Base-by-base conservation (phyloP, 352 stramenopile genomes). In the Globisporangium uncinulatum region DNA sequence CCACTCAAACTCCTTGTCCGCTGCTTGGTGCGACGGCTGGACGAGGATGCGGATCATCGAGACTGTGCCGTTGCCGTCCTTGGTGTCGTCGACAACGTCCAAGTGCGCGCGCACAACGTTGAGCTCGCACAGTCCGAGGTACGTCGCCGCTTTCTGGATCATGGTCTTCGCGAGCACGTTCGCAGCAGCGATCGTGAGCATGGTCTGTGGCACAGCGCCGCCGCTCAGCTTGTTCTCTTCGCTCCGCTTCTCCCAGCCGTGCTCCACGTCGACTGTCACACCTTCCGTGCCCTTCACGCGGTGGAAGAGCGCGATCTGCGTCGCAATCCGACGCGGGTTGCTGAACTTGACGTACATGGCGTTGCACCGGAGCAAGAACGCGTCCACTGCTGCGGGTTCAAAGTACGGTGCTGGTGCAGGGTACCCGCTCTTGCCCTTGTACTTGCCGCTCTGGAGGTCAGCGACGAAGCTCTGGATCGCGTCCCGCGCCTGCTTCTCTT, bases 101-200 rank as follows among this genome's bases (percentile, higher is more conserved):
- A 99, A 72, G 68, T 98, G 95, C 19, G 95, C 94, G 44, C 94
- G 86, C 29, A 95, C 73, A 19, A 98, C 94, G 71, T 99, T 97
- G 63, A 99, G 83, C 62, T 95, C 79, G 74, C 97, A 96, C 21
- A 97, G 66, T 57, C 84, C 96, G 11, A 99, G 74, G 62, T 95
- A 95, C 5, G 76, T 91, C 41, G 81, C 82, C 6, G 83, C 74
- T 60, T 89, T 91, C 56, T 92, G 83, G 58, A 94, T 88, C 50
- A 79, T 73, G 55, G 76, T 78, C 69, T 92, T 93, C 59, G 80
- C 75, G 24, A 95, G 74, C 57, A 95, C 84, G 55, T 95, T 95
- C 24, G 84, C 72, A 5, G 79, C 75, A 1, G 82, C 86, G 52
- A 95, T 76, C 19, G 84, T 94, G 60, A 94, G 66, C 86, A 95